Evolutionary conservation across 202 grass and related monocot genomes (phyloP), one percentile per base, ranked within the genome.

Genomic region (Sporobolus alterniflorus): DNA sequence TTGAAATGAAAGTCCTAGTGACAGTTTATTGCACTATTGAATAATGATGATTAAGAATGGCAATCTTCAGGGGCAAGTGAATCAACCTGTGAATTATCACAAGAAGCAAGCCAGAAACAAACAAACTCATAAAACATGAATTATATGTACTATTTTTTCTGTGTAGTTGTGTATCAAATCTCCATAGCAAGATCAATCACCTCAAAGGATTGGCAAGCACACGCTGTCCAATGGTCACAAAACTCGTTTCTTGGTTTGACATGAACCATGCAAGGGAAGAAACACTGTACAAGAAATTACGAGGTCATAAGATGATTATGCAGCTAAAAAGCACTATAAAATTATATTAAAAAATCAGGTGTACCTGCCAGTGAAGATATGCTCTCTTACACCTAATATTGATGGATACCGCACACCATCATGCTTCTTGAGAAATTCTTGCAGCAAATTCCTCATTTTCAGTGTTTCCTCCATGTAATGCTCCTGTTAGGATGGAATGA

Each of bases 211-310:
- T 93, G 69, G 96, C 93, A 85, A 98, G 91, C 64, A 98, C 89
- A 30, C 96, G 91, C 39, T 98, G 96, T 77, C 93, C 93, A 87
- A 98, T 98, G 26, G 93, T 98, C 87, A 98, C 96, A 85, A 96
- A 98, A 84, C 96, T 98, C 6, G 93, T 98, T 86, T 98, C 96
- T 82, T 98, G 96, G 71, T 98, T 98, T 85, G 96, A 98, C 96
- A 98, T 98, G 81, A 98, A 98, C 96, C 96, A 98, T 50, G 96
- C 96, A 87, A 98, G 96, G 79, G 96, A 98, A 83, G 96, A 98
- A 86, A 98, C 96, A 89, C 93, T 98, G 80, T 55, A 69, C 61
- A 86, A 77, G 84, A 32, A 51, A 74, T 42, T 25, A 64, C 43
- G 43, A 8, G n/a, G 69, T 68, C 28, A 34, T 39, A 69, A 9